phyloP scores from a whole-genome alignment of 495 filamentous ascomycete species.

The Aspergillus taichungensis region DNA sequence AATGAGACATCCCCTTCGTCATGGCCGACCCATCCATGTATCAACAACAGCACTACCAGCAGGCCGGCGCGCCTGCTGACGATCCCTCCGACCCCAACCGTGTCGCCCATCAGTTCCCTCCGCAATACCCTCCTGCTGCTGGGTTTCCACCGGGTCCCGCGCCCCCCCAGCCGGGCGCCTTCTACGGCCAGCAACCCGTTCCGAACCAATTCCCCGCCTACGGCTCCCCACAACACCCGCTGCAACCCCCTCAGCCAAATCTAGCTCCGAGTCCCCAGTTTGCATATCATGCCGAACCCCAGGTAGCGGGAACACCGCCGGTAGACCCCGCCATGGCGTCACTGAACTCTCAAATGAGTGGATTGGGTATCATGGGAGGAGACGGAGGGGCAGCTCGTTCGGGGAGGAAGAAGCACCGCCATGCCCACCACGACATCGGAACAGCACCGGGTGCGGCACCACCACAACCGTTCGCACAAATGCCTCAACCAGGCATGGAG shows the following conservation, averaged over 20 bases:
- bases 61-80: constrained; percentile 43
- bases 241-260: constrained; percentile 11
- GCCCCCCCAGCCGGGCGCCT: constrained; percentile 53
- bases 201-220: constrained; percentile 38
- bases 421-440: constrained; percentile 86
- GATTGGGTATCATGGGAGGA: constrained; percentile 56
- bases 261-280: constrained; percentile 19
- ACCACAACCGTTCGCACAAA: constrained; percentile 58
- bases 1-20: constrained; percentile 1
- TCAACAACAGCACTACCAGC: constrained; percentile 50
- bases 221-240: constrained; percentile 24
- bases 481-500: constrained; percentile 45
- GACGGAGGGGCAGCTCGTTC: constrained; percentile 47
- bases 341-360: constrained; percentile 79
- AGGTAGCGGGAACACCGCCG: constrained; percentile 20
- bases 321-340: constrained; percentile 44
- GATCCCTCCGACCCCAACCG: constrained; percentile 56
- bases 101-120: constrained; percentile 48
- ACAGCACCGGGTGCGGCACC: constrained; percentile 33
- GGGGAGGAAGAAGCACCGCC: constrained; percentile 87
- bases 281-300: constrained; percentile 27
- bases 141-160: constrained; percentile 37
- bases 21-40: constrained; percentile 78
- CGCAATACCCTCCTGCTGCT: constrained; percentile 29
- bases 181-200: constrained; percentile 27